Conservation (phyloP, 2,329 filamentous ascomycete species). For the Hymenoscyphus albidus region DNA sequence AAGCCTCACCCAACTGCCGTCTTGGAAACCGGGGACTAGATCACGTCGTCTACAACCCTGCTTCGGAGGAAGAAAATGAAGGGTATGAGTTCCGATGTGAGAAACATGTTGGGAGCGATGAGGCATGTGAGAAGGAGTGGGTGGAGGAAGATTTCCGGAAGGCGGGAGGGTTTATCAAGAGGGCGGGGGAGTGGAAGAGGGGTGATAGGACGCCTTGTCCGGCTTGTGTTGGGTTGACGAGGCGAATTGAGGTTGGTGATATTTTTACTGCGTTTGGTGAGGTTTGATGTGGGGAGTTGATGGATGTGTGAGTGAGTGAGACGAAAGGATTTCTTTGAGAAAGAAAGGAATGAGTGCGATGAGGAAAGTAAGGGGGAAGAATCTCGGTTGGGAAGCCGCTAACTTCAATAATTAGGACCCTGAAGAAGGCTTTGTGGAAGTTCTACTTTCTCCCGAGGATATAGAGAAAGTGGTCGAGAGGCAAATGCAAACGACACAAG, state of each 20-base stretch:
- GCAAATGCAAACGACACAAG: background rate
- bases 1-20: background rate
- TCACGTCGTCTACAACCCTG: background rate
- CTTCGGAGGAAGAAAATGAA: background rate
- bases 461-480: background rate
- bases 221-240: background rate
- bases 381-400: background rate
- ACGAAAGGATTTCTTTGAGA: background rate
- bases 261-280: background rate
- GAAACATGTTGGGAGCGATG: background rate
- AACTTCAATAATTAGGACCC: background rate
- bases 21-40: background rate
- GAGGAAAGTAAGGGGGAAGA: background rate
- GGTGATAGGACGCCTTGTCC: background rate
- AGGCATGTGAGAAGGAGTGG: background rate
- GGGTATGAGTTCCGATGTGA: background rate
- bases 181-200: background rate
- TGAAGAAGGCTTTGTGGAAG: background rate
- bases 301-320: background rate
- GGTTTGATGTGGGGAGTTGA: background rate
- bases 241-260: background rate
- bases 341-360: background rate
- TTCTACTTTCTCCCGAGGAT: background rate
- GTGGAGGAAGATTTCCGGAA: background rate
- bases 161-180: background rate